Evolutionary conservation across 169 alveolate genomes (phyloP).

Genomic region (Cryptosporidium parvum): DNA sequence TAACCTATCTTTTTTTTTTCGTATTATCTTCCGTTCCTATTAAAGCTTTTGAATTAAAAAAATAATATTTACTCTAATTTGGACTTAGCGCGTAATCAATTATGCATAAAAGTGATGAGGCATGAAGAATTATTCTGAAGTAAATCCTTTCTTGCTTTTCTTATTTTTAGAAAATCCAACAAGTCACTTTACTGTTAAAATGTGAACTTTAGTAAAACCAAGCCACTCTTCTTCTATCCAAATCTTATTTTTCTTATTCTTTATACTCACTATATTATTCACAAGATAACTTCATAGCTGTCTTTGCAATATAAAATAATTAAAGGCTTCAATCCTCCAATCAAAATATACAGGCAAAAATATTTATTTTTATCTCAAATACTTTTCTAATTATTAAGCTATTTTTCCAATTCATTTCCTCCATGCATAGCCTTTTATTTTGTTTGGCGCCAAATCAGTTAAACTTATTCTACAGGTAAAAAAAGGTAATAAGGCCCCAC

Average conservation of each 20-base stretch:
- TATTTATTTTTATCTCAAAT: not conserved
- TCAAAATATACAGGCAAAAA: not conserved
- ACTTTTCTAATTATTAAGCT: not conserved
- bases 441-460: not conserved
- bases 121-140: not conserved
- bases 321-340: too few relatives aligned
- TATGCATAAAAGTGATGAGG: not conserved
- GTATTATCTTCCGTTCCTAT: not conserved
- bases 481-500: not conserved
- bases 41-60: not conserved
- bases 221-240: too few relatives aligned
- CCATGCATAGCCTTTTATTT: not conserved
- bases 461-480: not conserved
- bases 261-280: not conserved
- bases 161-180: too few relatives aligned
- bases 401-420: not conserved
- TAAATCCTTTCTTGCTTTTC: too few relatives aligned
- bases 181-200: not conserved
- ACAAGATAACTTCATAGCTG: not conserved
- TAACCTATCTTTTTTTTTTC: not conserved
- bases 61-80: not conserved
- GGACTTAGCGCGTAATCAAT: not conserved
- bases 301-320: not conserved
- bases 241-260: too few relatives aligned
- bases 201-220: too few relatives aligned